Percentiles rank a stretch among this genome's conserved stretches.
phyloP scores from a whole-genome alignment of 2,329 filamentous ascomycete species.

The Alternaria ethzedia region DNA sequence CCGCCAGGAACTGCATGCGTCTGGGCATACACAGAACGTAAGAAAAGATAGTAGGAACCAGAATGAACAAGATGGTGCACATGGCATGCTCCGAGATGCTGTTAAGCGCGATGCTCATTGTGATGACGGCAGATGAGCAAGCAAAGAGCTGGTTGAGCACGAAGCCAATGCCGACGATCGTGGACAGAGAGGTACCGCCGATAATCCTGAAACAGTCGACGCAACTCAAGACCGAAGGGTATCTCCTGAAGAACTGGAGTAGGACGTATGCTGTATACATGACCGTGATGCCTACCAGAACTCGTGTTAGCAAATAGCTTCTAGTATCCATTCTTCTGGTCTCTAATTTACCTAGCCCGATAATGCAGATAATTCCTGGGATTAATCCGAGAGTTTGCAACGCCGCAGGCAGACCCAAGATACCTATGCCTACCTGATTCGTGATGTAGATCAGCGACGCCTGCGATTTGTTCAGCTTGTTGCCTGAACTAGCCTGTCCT shows the following conservation, averaged over 20 bases:
- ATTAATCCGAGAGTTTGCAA: constrained; percentile 27
- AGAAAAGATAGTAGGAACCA: constrained; percentile 63
- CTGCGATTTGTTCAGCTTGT: not conserved
- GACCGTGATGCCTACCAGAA: constrained; percentile 3
- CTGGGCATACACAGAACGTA: constrained; percentile 52
- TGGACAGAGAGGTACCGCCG: constrained; percentile 5
- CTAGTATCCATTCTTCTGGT: not conserved
- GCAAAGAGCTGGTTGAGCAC: constrained; percentile 16
- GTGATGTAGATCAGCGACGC: constrained; percentile 21
- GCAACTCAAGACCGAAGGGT: constrained; percentile 11
- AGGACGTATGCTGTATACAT: constrained; percentile 22
- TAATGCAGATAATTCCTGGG: constrained; percentile 22
- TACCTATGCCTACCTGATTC: constrained; percentile 27
- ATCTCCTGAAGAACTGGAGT: constrained; percentile 19
- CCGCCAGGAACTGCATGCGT: constrained; percentile 16
- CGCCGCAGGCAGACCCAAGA: constrained; percentile 21
- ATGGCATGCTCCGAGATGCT: constrained; percentile 65
- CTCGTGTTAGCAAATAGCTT: not conserved
- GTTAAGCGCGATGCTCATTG: constrained; percentile 63
- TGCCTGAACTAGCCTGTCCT: not conserved
- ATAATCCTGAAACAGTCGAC: constrained; percentile 14
- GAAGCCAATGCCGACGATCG: constrained; percentile 9
- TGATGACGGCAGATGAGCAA: constrained; percentile 14
- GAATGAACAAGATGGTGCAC: constrained; percentile 67
- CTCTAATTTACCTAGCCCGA: not conserved